phyloP scores from a whole-genome alignment of 352 stramenopile genomes.

The Phytophthora pistaciae region DNA sequence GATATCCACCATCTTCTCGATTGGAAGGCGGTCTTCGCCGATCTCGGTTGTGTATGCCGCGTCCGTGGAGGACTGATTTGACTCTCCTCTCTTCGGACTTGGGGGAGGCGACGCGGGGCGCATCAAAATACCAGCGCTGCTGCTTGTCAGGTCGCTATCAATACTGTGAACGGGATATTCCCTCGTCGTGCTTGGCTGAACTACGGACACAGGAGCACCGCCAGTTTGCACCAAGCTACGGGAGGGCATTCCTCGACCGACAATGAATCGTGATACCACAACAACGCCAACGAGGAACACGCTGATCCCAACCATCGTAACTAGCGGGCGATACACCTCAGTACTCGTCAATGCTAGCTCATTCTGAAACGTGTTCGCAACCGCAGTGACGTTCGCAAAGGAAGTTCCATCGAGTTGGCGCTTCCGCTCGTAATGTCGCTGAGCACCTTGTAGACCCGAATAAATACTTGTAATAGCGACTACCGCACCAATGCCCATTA shows the following conservation, averaged over 20 bases:
- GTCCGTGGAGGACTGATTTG: conserved; percentile 9
- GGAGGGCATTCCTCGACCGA: conserved; percentile 1
- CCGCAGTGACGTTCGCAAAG: conserved; percentile 27
- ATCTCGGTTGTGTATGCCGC: conserved; percentile 15
- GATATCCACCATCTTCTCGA: conserved; percentile 42
- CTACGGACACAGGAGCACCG: conserved; percentile 13
- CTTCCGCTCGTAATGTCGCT: conserved; percentile 23
- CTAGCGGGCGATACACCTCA: conserved; percentile 33
- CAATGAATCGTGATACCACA: conserved; percentile 26
- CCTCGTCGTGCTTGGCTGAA: conserved; percentile 10
- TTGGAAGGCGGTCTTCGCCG: conserved; percentile 35
- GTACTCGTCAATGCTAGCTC: conserved; percentile 15
- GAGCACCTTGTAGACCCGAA: conserved; percentile 4
- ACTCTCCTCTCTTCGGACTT: conserved; percentile 22
- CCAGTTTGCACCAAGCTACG: conserved; percentile 28
- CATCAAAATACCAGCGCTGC: conserved; percentile 38
- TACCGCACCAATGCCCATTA: conserved; percentile 31
- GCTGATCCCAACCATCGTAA: conserved; percentile 21
- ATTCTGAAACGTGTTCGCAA: conserved; percentile 43
- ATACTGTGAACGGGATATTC: neutral
- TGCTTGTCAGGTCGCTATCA: conserved; percentile 28
- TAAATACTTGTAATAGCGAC: conserved; percentile 15
- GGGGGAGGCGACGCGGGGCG: conserved; percentile 25
- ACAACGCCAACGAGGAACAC: conserved; percentile 28
- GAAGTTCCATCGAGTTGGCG: conserved; percentile 24